These are phyloP conservation scores for Trichoderma orchidacearum DNA, from an alignment of 495 filamentous ascomycete genomes.

Conservation along the genomic window DNA sequence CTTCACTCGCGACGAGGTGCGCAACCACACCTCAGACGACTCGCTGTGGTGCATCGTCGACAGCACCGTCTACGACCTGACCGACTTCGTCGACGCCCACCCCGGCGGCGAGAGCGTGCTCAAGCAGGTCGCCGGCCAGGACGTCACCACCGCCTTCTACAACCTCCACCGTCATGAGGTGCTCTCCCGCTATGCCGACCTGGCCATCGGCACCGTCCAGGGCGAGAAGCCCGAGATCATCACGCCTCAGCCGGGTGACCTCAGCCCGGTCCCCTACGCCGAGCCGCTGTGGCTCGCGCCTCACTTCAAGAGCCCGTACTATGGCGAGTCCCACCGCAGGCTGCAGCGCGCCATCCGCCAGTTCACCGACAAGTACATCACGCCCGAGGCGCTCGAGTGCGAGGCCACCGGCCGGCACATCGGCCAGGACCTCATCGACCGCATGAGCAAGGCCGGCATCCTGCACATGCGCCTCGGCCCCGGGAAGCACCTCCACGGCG, in stretches of 20 bases:
- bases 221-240: constrained; percentile 66
- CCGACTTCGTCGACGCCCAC: constrained; percentile 84
- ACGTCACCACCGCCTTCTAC: constrained; percentile 82
- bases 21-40: constrained; percentile 72
- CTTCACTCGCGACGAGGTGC: constrained; percentile 63
- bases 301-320: constrained; percentile 72
- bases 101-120: constrained; percentile 77
- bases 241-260: constrained; percentile 52
- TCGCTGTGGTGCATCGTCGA: constrained; percentile 74
- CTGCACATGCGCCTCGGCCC: constrained; percentile 76
- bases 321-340: constrained; percentile 58
- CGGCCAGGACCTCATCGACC: constrained; percentile 62
- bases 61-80: constrained; percentile 83
- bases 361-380: constrained; percentile 59
- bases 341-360: constrained; percentile 59
- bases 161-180: constrained; percentile 91
- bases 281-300: constrained; percentile 72
- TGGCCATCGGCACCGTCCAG: constrained; percentile 63
- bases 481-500: constrained; percentile 66
- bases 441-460: constrained; percentile 60
- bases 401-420: constrained; percentile 65
- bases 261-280: constrained; percentile 66
- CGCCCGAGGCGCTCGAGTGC: constrained; percentile 65
- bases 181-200: constrained; percentile 55
- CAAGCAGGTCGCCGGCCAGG: constrained; percentile 69